These are phyloP conservation scores for Phytophthora tubulina DNA, from an alignment of 352 stramenopile genomes.

Conservation along the genomic window DNA sequence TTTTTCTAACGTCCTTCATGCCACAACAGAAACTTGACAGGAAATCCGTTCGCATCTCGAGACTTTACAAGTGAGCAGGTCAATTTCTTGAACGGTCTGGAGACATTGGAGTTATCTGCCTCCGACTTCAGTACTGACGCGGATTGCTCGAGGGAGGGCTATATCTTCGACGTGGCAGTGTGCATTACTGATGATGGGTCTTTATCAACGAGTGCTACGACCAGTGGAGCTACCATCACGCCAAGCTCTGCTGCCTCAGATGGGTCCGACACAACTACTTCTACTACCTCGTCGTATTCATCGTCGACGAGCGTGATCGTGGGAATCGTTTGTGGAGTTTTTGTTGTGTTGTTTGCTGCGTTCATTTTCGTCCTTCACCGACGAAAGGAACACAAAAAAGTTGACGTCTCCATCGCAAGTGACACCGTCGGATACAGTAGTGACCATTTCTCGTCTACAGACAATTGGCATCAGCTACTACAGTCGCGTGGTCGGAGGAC, in stretches of 20 bases:
- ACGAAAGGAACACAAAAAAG: constrained; percentile 23
- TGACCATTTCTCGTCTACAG: not conserved
- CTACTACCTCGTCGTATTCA: constrained; percentile 8
- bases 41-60: constrained; percentile 41
- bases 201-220: constrained; percentile 1
- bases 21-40: constrained; percentile 24
- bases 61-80: constrained; percentile 43
- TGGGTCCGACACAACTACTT: constrained; percentile 9
- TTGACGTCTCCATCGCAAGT: constrained; percentile 18
- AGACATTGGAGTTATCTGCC: constrained; percentile 37
- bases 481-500: constrained; percentile 11
- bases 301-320: constrained; percentile 35
- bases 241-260: constrained; percentile 2
- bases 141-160: constrained; percentile 21
- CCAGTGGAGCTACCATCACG: not conserved
- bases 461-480: not conserved
- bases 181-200: constrained; percentile 18
- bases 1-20: not conserved
- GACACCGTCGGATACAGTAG: constrained; percentile 3
- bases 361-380: constrained; percentile 34
- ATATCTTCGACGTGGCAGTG: constrained; percentile 29
- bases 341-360: constrained; percentile 26
- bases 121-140: constrained; percentile 41
- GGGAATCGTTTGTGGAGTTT: constrained; percentile 28
- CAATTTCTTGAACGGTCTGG: constrained; percentile 34